Evolutionary conservation across 371 early-diverging fungal species (phyloP).

Genomic region (Mucor piriformis): DNA sequence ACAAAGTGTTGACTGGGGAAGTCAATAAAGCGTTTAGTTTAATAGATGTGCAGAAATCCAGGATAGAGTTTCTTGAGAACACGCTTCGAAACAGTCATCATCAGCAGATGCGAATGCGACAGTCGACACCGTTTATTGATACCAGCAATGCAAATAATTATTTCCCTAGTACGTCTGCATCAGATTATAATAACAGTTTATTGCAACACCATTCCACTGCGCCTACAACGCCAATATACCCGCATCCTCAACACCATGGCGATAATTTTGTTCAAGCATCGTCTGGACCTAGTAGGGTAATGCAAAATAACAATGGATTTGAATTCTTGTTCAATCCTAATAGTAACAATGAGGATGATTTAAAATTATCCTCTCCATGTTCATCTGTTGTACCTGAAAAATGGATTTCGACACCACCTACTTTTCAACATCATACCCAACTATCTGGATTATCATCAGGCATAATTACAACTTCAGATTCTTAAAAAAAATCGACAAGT

Average conservation of each 20-base stretch:
- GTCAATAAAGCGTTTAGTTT: constrained; percentile 16
- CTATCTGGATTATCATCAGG: constrained; percentile 2
- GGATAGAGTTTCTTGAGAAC: constrained; percentile 21
- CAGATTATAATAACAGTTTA: background rate
- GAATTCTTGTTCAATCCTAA: background rate
- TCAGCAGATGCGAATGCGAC: background rate
- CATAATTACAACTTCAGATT: background rate
- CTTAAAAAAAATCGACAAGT: background rate
- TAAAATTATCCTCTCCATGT: background rate
- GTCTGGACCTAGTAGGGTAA: background rate
- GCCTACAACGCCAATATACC: constrained; percentile 7
- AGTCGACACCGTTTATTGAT: background rate
- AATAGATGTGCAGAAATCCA: constrained; percentile 16
- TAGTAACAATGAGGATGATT: background rate
- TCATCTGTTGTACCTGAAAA: constrained; percentile 3
- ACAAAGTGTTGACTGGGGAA: constrained; percentile 19
- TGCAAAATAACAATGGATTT: background rate
- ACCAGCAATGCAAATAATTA: background rate
- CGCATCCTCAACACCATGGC: background rate
- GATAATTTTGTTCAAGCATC: background rate
- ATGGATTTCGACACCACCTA: constrained; percentile 2
- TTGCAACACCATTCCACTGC: constrained; percentile 3
- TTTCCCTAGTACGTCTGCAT: background rate
- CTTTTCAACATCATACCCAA: constrained; percentile 5
- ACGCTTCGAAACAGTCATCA: constrained; percentile 11